These are phyloP conservation scores for Haematococcus lacustris DNA, from an alignment of 139 green algal genomes.

Conservation along the genomic window DNA sequence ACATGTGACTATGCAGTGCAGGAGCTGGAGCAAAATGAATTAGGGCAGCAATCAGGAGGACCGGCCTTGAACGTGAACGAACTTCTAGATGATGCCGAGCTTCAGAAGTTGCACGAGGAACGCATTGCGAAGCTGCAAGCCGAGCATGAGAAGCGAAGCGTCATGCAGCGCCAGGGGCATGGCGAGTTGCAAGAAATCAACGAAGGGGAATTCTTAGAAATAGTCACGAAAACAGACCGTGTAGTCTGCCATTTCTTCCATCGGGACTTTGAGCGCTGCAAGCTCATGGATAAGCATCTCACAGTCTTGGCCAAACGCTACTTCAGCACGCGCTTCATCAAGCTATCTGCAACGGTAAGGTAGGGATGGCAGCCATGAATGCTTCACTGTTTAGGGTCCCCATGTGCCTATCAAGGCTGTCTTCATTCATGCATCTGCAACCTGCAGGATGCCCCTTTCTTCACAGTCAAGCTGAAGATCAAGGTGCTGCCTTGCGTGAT, in stretches of 20 bases:
- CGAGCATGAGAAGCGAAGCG: conserved; percentile 71
- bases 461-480: conserved; percentile 89
- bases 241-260: conserved; percentile 94
- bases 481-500: conserved; percentile 82
- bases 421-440: no score
- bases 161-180: conserved; percentile 75
- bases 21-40: no score
- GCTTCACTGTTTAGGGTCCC: no score
- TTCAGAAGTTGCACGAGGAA: conserved; percentile 60
- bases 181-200: conserved; percentile 65
- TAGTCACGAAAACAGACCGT: conserved; percentile 71
- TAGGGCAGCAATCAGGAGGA: no score
- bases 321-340: conserved; percentile 90
- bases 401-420: no score
- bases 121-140: conserved; percentile 62
- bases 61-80: conserved; percentile 68
- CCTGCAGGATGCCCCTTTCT: conserved; percentile 80
- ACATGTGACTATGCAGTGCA: no score
- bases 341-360: conserved; percentile 73
- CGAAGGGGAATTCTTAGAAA: conserved; percentile 87
- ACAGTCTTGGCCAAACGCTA: conserved; percentile 60
- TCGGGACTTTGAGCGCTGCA: conserved; percentile 91
- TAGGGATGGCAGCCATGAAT: no score
- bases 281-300: conserved; percentile 94
- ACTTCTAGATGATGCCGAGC: conserved; percentile 64